Evolutionary conservation across 2,329 filamentous ascomycete species (phyloP).

Genomic region (Alternaria sp.): DNA sequence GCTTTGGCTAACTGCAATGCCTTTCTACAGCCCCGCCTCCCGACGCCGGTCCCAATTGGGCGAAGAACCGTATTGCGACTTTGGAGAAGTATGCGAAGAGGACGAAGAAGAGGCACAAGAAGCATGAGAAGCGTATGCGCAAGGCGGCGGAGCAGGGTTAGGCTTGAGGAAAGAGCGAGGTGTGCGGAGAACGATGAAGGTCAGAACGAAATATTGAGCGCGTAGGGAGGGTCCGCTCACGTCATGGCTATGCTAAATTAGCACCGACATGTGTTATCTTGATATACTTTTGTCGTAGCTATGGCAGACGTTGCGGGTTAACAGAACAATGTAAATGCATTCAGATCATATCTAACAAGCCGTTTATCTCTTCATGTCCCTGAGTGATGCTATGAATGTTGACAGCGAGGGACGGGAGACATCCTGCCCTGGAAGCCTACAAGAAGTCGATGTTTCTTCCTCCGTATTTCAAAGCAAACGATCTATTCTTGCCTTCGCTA

Average conservation of each 20-base stretch:
- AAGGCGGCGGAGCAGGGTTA: background rate
- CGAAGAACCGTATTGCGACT: slow-evolving; percentile 5
- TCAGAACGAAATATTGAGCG: background rate
- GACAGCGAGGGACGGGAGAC: too few species aligned
- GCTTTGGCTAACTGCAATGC: background rate
- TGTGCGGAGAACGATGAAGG: background rate
- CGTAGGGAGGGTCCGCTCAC: background rate
- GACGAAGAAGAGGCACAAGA: slow-evolving; percentile 3
- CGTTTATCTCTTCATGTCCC: too few species aligned
- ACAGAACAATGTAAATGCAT: too few species aligned
- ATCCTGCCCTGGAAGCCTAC: too few species aligned
- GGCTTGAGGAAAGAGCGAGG: background rate
- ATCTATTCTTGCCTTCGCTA: too few species aligned
- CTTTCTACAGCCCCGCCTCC: background rate
- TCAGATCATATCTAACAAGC: too few species aligned
- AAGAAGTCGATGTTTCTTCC: too few species aligned
- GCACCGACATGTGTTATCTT: background rate
- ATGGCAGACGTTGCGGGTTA: background rate
- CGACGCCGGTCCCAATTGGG: slow-evolving; percentile 9
- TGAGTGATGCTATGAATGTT: too few species aligned
- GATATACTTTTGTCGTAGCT: background rate
- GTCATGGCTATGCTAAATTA: background rate
- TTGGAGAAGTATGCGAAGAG: slow-evolving; percentile 1
- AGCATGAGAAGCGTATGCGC: background rate
- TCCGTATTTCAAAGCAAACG: too few species aligned